A percentile compares a stretch with the other conserved stretches of the same genome.
Evolutionary conservation across 805 yeast species (phyloP).

Genomic region (Nakazawaea holstii): DNA sequence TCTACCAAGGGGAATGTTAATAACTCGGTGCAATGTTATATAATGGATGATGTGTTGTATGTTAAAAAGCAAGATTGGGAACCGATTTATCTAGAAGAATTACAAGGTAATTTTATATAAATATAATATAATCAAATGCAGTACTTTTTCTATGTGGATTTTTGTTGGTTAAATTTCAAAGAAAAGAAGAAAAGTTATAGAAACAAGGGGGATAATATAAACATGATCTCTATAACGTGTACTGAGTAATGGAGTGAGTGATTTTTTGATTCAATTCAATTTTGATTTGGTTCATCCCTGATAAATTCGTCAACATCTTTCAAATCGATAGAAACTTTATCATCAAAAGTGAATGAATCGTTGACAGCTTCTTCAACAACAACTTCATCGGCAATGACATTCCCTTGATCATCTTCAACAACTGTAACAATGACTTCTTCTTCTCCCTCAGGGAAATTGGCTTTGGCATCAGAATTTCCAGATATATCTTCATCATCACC

Average conservation of each 20-base stretch:
- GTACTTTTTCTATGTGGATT: neutral
- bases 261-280: neutral
- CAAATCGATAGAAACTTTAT: slow-evolving; percentile 8
- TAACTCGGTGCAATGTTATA: slow-evolving; percentile 29
- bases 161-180: no score
- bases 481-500: no score
- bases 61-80: slow-evolving; percentile 30
- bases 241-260: no score
- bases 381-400: slow-evolving; percentile 16
- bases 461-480: no score
- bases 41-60: slow-evolving; percentile 66
- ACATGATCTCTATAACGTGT: neutral
- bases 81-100: slow-evolving; percentile 36
- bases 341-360: slow-evolving; percentile 12
- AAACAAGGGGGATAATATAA: neutral
- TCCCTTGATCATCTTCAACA: slow-evolving; percentile 8
- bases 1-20: slow-evolving; percentile 20
- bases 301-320: slow-evolving; percentile 3
- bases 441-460: slow-evolving; percentile 23
- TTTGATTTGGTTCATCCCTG: neutral
- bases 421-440: slow-evolving; percentile 26
- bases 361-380: neutral
- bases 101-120: slow-evolving; percentile 10
- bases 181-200: neutral
- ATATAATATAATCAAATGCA: neutral